Percentiles rank a stretch among this genome's conserved stretches.
phyloP scores from a whole-genome alignment of 768 basidiomycete genomes.

The Psilocybe sp. region DNA sequence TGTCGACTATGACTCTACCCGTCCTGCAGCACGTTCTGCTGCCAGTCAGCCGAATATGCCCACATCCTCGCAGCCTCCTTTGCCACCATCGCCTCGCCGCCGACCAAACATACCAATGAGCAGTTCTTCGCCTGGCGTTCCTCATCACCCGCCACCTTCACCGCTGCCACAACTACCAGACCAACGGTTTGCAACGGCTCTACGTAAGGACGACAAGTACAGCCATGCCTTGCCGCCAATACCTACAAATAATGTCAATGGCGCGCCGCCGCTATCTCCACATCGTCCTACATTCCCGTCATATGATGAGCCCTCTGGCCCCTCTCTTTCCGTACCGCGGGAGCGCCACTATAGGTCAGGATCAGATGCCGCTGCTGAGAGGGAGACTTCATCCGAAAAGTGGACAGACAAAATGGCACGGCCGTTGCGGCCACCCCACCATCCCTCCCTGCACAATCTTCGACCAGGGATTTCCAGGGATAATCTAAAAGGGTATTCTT shows the following conservation, averaged over 20 bases:
- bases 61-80: constrained; percentile 37
- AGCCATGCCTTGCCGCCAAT: constrained; percentile 23
- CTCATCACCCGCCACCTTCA: constrained; percentile 26
- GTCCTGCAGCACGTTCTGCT: constrained; percentile 34
- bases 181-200: constrained; percentile 14
- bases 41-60: constrained; percentile 37
- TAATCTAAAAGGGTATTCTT: constrained; percentile 12
- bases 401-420: constrained; percentile 26
- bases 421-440: constrained; percentile 27
- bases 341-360: constrained; percentile 35
- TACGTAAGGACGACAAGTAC: constrained; percentile 28
- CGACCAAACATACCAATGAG: constrained; percentile 31
- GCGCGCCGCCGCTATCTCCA: constrained; percentile 47
- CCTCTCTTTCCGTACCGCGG: constrained; percentile 29
- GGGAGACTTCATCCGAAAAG: constrained; percentile 42
- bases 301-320: constrained; percentile 29
- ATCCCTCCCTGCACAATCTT: constrained; percentile 23
- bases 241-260: constrained; percentile 1
- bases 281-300: constrained; percentile 35
- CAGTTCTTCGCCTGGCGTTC: constrained; percentile 38
- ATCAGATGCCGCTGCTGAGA: constrained; percentile 51
- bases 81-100: constrained; percentile 15
- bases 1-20: no score
- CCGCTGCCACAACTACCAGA: constrained; percentile 32
- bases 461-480: constrained; percentile 32